Evolutionary conservation across 305 asterid genomes (phyloP).

Genomic region (Fraxinus sp.): DNA sequence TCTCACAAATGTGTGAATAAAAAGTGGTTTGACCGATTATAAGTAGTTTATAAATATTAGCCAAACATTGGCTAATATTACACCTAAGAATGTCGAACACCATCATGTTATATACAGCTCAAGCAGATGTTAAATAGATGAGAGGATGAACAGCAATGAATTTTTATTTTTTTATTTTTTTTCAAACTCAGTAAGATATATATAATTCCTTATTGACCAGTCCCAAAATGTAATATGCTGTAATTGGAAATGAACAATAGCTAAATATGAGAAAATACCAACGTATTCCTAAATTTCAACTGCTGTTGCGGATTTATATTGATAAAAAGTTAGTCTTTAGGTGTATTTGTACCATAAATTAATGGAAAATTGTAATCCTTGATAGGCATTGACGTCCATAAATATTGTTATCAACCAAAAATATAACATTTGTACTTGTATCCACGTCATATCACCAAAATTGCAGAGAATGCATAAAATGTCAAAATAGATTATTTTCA

Average conservation of each 20-base stretch:
- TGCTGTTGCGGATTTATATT: not conserved
- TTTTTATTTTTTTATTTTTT: not conserved
- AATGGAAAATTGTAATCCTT: not conserved
- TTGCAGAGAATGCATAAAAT: not conserved
- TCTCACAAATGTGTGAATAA: not conserved
- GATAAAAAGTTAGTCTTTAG: conserved; percentile 4
- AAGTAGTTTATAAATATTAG: too few species aligned
- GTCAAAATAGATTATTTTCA: not conserved
- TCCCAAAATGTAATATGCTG: not conserved
- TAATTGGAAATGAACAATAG: not conserved
- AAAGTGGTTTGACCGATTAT: not conserved
- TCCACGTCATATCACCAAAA: not conserved
- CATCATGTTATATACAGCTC: not conserved
- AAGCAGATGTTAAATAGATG: not conserved
- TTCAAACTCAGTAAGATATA: not conserved
- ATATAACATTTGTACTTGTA: not conserved
- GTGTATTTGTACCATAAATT: not conserved
- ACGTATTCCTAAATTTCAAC: not conserved
- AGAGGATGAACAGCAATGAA: not conserved
- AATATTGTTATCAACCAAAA: not conserved
- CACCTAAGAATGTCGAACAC: not conserved
- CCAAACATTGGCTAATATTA: not conserved
- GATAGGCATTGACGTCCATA: not conserved
- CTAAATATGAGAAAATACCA: not conserved
- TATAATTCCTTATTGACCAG: not conserved